Percentiles rank a stretch among this genome's conserved stretches.
Evolutionary conservation across 2,329 filamentous ascomycete species (phyloP).

Genomic region (Fulvia fulva): DNA sequence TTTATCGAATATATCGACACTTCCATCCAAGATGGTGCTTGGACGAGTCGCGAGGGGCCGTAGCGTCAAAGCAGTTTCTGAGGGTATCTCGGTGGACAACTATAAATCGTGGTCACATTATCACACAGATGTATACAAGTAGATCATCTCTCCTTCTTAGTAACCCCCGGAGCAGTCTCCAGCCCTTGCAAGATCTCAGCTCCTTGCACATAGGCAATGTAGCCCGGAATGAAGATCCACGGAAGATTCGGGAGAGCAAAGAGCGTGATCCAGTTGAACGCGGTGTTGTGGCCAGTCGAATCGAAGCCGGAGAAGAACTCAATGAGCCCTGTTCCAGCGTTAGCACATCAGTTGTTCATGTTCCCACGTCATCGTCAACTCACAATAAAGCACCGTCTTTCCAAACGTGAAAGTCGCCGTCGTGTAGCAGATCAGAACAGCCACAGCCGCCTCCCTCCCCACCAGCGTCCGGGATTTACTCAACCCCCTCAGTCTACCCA

Average conservation of each 20-base stretch:
- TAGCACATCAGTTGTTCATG: not conserved
- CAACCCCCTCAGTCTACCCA: conserved; percentile 46
- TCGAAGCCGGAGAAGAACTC: conserved; percentile 59
- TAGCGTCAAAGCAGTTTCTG: too few species aligned
- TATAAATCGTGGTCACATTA: not conserved
- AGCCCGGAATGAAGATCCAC: conserved; percentile 62
- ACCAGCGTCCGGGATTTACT: conserved; percentile 49
- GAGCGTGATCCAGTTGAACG: conserved; percentile 50
- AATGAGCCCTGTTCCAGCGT: conserved; percentile 48
- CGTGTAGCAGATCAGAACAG: conserved; percentile 56
- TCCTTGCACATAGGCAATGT: conserved; percentile 59
- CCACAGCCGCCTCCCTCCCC: conserved; percentile 51
- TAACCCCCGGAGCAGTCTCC: conserved; percentile 39
- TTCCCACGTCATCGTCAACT: conserved; percentile 9
- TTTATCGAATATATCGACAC: too few species aligned
- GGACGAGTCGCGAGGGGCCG: too few species aligned
- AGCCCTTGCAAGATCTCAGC: conserved; percentile 60
- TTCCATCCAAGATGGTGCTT: too few species aligned
- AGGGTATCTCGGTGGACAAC: not conserved
- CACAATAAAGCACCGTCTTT: conserved; percentile 64
- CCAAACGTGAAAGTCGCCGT: conserved; percentile 61
- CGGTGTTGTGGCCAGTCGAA: conserved; percentile 60
- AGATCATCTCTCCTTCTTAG: conserved; percentile 21
- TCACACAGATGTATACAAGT: not conserved
- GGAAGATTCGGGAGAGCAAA: conserved; percentile 65